These are phyloP conservation scores for Chondrus crispus DNA, from an alignment of 23 red algal species.

Conservation along the genomic window DNA sequence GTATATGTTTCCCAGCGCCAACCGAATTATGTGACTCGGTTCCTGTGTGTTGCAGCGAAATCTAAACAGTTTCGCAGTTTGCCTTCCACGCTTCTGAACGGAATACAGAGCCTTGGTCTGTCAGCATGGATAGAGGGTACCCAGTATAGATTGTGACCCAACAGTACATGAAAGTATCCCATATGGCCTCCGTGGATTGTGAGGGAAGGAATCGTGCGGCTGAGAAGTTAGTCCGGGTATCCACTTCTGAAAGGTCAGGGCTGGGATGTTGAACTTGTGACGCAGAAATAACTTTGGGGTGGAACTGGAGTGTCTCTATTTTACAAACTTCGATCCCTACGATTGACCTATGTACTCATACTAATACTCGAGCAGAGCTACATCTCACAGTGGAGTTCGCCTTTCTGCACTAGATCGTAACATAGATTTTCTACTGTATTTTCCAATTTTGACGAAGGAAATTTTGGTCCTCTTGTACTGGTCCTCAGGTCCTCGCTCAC, in stretches of 20 bases:
- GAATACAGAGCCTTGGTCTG: constrained; percentile 1
- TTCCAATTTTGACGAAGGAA: no score
- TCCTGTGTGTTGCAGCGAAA: neutral
- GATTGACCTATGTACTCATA: no score
- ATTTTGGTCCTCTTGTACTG: no score
- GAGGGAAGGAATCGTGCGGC: neutral
- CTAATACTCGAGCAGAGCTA: no score
- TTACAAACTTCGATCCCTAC: no score
- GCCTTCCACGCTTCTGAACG: neutral
- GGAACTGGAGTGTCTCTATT: no score
- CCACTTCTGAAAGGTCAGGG: constrained; percentile 21
- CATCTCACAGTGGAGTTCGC: no score
- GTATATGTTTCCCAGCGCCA: constrained; percentile 3
- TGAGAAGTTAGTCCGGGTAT: constrained; percentile 3
- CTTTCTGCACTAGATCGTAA: no score
- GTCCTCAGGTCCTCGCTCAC: no score
- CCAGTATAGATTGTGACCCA: constrained; percentile 10
- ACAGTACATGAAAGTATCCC: constrained; percentile 28
- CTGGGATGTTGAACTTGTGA: no score
- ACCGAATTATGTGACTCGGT: constrained; percentile 31
- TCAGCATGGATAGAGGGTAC: neutral
- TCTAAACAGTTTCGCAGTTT: neutral
- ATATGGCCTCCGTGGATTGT: neutral
- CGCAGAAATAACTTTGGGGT: no score
- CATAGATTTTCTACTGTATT: no score